phyloP scores from a whole-genome alignment of 2,329 filamentous ascomycete species.

The Exophiala lecanii-corni region DNA sequence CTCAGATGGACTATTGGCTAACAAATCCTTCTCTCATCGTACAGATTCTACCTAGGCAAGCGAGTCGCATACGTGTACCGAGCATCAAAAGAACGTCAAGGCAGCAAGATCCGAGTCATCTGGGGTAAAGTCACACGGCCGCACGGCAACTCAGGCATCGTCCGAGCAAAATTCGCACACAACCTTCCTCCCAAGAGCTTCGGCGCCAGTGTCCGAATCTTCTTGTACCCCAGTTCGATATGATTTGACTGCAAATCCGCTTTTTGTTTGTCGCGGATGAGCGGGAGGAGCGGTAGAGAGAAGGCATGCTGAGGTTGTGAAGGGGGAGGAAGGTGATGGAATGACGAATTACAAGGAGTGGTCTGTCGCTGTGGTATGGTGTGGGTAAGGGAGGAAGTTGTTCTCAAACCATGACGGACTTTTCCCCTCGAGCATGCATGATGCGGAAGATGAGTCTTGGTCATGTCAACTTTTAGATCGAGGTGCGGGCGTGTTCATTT shows the following conservation, averaged over 20 bases:
- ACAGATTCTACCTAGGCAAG: constrained; percentile 93
- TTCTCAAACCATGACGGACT: too few species aligned
- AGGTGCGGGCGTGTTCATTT: too few species aligned
- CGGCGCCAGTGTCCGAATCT: constrained; percentile 91
- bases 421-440: too few species aligned
- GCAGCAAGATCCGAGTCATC: constrained; percentile 98
- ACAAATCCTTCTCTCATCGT: too few species aligned
- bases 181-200: constrained; percentile 97
- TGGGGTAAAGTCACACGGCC: constrained; percentile 97
- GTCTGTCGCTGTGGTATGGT: too few species aligned
- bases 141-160: constrained; percentile 97
- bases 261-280: neutral
- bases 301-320: neutral
- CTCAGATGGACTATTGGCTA: too few species aligned
- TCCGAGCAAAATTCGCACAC: constrained; percentile 93
- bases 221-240: constrained; percentile 98
- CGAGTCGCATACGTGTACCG: constrained; percentile 98
- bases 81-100: constrained; percentile 87
- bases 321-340: too few species aligned
- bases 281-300: neutral
- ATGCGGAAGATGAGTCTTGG: too few species aligned
- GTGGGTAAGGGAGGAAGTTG: too few species aligned
- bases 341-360: too few species aligned
- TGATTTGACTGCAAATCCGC: constrained; percentile 34
- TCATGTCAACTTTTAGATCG: too few species aligned